Evolutionary conservation across 164 flowering plant genomes (phyloP), one percentile per base, ranked within the genome.

Genomic region (Vitis riparia): DNA sequence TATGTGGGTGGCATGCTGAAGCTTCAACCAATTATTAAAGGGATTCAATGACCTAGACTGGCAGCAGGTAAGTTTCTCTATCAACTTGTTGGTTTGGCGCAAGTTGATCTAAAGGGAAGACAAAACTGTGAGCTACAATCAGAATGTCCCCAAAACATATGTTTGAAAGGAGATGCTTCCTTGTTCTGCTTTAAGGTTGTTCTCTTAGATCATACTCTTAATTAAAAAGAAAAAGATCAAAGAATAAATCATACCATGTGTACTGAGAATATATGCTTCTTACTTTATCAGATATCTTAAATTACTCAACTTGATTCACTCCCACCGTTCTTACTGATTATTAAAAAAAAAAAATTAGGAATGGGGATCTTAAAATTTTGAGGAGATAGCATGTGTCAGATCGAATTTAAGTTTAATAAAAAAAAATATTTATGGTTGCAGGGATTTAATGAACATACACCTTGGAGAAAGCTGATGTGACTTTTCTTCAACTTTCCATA

Each of bases 251-350:
- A 55, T 9, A 11, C 32, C 57, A 48, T 23, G 69, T 11, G 32
- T n/a, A 2, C 9, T 12, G 27, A 66, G 74, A 57, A 65, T 65
- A 65, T 71, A 71, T 71, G 69, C 74, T 65, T 57, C 17, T 16
- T 3, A 6, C 48, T 61, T 61, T 32, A 61, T 61, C 49, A 61
- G 1, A 11, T 3, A 13, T 53, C n/a, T 6, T 53, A 13, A 53
- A 53, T 19, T 23, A 57, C 59, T 23, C n/a, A 0, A 19, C 10
- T 11, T 19, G 3, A 16, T 57, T n/a, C 16, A 61, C 29, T 13
- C 6, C 12, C 5, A 7, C 11, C 19, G 0, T 57, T 29, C 3
- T 57, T 23, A 29, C 30, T 23, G 30, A 11, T 30, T 37, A 37
- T 37, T 37, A 37, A 37, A 37, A 37, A 23, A 19, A 23, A 23